phyloP scores from a whole-genome alignment of 331 rosid species.

The Spiraea crenata region DNA sequence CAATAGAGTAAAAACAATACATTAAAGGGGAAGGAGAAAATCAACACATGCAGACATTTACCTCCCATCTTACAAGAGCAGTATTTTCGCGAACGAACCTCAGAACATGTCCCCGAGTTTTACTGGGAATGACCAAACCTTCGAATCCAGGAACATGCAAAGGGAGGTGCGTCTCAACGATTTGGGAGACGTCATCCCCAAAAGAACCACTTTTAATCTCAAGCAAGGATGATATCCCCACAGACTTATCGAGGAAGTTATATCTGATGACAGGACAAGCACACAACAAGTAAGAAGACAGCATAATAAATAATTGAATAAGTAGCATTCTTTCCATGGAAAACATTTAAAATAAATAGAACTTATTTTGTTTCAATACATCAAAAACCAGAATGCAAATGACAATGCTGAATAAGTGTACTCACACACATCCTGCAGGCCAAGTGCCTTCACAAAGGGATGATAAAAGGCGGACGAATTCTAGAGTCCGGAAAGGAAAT shows the following conservation, averaged over 20 bases:
- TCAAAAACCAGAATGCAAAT: background rate
- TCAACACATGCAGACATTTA: constrained; percentile 22
- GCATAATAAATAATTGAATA: background rate
- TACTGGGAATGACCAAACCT: constrained; percentile 70
- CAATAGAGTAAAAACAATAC: background rate
- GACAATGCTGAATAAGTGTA: constrained; percentile 14
- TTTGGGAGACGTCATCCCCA: constrained; percentile 40
- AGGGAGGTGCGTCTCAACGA: constrained; percentile 56
- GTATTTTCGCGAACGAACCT: constrained; percentile 58
- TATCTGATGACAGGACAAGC: constrained; percentile 55
- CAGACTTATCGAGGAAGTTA: constrained; percentile 75
- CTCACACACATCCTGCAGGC: constrained; percentile 97
- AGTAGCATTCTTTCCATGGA: background rate
- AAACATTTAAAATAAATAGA: background rate
- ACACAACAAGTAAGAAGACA: constrained; percentile 16
- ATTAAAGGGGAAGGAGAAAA: background rate
- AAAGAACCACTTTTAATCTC: constrained; percentile 47
- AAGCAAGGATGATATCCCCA: constrained; percentile 75
- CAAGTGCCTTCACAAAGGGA: constrained; percentile 92
- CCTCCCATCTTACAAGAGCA: constrained; percentile 98
- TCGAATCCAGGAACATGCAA: constrained; percentile 75
- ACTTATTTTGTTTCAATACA: background rate
- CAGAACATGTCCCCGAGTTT: constrained; percentile 68
- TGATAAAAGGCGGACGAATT: constrained; percentile 69
- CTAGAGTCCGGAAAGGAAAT: constrained; percentile 71